These are phyloP conservation scores for Aureobasidium leucospermi DNA, from an alignment of 2,329 filamentous ascomycete genomes.

Conservation along the genomic window DNA sequence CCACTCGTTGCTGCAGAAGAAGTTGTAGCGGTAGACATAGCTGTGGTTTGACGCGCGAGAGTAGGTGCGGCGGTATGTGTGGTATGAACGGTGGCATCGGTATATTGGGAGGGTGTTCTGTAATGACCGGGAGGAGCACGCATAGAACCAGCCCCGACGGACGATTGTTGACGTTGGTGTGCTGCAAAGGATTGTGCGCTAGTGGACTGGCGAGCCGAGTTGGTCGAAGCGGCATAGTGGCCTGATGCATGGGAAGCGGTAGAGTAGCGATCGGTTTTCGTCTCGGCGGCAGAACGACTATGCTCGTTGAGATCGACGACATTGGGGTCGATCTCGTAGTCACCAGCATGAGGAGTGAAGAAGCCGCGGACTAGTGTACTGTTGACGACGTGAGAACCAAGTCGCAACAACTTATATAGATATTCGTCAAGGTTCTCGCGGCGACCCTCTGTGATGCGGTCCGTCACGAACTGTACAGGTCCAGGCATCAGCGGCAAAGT, in stretches of 20 bases:
- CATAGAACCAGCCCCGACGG: slow-evolving; percentile 14
- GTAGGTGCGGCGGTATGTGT: slow-evolving; percentile 15
- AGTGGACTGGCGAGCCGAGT: slow-evolving; percentile 18
- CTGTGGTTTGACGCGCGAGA: slow-evolving; percentile 14
- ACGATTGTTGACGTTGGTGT: slow-evolving; percentile 18
- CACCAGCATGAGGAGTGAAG: slow-evolving; percentile 81
- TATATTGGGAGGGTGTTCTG: slow-evolving; percentile 22
- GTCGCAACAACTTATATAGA: slow-evolving; percentile 79
- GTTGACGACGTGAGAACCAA: slow-evolving; percentile 76
- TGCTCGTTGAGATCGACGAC: slow-evolving; percentile 49
- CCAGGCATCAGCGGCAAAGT: slow-evolving; percentile 96
- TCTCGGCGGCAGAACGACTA: slow-evolving; percentile 60
- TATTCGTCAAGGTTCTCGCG: slow-evolving; percentile 92
- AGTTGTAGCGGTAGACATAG: slow-evolving; percentile 17
- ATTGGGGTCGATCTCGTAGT: slow-evolving; percentile 82
- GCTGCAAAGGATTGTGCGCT: slow-evolving; percentile 18
- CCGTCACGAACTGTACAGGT: slow-evolving; percentile 95
- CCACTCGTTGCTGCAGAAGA: slow-evolving; percentile 27
- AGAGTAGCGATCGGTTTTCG: slow-evolving; percentile 32
- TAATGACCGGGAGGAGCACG: slow-evolving; percentile 20
- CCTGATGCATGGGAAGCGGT: slow-evolving; percentile 19
- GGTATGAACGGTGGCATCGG: slow-evolving; percentile 14
- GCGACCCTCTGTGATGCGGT: slow-evolving; percentile 88
- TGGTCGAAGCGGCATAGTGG: background rate
- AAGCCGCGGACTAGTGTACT: slow-evolving; percentile 82